Evolutionary conservation across 2,329 filamentous ascomycete genomes (phyloP).

Genomic region (Pseudogymnoascus sp.): DNA sequence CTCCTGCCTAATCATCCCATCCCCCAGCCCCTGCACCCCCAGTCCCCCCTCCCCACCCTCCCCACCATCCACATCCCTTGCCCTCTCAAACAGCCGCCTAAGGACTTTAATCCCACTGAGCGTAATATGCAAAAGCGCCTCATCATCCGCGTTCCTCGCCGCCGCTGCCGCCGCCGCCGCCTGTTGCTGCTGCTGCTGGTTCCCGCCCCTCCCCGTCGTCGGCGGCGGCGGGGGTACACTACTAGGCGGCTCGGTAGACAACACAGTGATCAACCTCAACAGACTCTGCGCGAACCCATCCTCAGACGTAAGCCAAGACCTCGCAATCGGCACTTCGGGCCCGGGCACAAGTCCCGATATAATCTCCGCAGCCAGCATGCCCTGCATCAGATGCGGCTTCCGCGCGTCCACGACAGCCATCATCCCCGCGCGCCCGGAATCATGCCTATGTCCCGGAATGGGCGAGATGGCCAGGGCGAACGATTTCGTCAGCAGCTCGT

Average conservation of each 20-base stretch:
- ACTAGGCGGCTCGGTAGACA: conserved; percentile 36
- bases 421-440: conserved; percentile 48
- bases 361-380: conserved; percentile 82
- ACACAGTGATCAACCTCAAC: conserved; percentile 62
- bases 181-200: conserved; percentile 26
- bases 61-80: conserved; percentile 37
- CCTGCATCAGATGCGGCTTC: conserved; percentile 87
- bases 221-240: no score
- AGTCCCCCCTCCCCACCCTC: background rate
- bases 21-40: conserved; percentile 39
- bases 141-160: conserved; percentile 18
- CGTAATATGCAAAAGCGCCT: conserved; percentile 42
- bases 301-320: conserved; percentile 71
- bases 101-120: conserved; percentile 60
- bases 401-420: conserved; percentile 68
- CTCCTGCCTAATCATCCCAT: conserved; percentile 56
- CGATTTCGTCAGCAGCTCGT: conserved; percentile 75
- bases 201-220: no score
- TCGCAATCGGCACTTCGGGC: conserved; percentile 63
- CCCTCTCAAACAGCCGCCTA: conserved; percentile 61
- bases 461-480: conserved; percentile 83
- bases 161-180: no score
- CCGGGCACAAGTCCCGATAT: conserved; percentile 65
- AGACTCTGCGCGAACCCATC: conserved; percentile 79
- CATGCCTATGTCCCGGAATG: conserved; percentile 57